Evolutionary conservation across 345 rosid genomes (phyloP).

Genomic region (Pelargonium nanum): DNA sequence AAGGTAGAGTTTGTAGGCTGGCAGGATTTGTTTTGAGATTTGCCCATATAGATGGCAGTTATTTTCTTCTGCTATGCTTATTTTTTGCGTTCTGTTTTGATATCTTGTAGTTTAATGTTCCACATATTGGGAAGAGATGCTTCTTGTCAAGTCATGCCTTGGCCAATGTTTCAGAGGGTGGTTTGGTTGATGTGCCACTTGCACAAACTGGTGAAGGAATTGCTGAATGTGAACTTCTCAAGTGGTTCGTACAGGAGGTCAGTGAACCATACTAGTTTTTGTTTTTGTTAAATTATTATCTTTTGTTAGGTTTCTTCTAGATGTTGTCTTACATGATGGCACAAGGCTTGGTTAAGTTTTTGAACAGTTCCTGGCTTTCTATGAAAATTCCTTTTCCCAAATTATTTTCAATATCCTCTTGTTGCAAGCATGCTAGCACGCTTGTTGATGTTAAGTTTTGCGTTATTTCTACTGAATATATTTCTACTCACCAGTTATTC

Average conservation of each 20-base stretch:
- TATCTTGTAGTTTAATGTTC: conserved; percentile 19
- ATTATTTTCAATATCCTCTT: not conserved
- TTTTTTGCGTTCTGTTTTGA: no score
- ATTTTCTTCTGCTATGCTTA: not conserved
- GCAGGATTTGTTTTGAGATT: not conserved
- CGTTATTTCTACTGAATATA: not conserved
- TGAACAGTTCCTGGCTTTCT: not conserved
- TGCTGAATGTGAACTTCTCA: conserved; percentile 89
- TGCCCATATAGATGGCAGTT: not conserved
- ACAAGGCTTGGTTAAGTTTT: not conserved
- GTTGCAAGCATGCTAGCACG: not conserved
- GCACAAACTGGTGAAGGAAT: conserved; percentile 99
- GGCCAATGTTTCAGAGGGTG: conserved; percentile 27
- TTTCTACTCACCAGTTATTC: not conserved
- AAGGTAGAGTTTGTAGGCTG: not conserved
- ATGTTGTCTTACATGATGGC: not conserved
- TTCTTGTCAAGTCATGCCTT: conserved; percentile 43
- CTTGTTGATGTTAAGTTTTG: not conserved
- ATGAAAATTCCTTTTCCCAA: not conserved
- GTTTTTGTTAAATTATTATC: not conserved
- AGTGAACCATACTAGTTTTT: conserved; percentile 8
- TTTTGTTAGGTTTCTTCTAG: not conserved
- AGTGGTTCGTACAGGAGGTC: conserved; percentile 90
- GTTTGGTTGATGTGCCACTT: conserved; percentile 60
- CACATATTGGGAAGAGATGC: conserved; percentile 20